phyloP scores from a whole-genome alignment of 345 rosid genomes.

The Gossypium longicalyx region DNA sequence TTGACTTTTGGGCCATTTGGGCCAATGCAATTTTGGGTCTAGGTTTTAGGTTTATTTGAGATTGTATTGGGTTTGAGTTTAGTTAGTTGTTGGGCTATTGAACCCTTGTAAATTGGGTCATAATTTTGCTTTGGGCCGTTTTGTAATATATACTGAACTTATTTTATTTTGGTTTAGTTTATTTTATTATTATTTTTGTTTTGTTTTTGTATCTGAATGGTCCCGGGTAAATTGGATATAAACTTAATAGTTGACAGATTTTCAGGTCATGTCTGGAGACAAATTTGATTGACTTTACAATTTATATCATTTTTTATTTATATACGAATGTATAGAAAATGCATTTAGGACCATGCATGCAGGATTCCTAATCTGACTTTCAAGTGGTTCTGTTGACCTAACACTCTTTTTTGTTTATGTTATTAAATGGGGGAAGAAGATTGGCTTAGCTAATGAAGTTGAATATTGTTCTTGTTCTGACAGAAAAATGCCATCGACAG shows the following conservation, averaged over 20 bases:
- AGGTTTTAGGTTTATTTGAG: no score
- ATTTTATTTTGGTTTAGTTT: no score
- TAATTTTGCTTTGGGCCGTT: no score
- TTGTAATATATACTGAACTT: no score
- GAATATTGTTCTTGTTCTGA: not conserved
- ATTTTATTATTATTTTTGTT: no score
- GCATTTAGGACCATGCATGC: conserved; percentile 17
- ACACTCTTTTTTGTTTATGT: conserved; percentile 12
- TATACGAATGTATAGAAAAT: conserved; percentile 12
- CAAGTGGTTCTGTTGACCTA: conserved; percentile 10
- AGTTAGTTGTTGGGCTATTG: no score
- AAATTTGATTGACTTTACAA: conserved; percentile 12
- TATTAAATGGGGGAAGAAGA: not conserved
- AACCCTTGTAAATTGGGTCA: no score
- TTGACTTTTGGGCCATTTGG: no score
- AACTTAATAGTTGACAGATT: conserved; percentile 4
- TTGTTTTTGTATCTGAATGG: no score
- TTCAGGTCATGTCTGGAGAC: conserved; percentile 13
- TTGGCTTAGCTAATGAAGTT: not conserved
- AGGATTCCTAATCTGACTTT: conserved; percentile 36
- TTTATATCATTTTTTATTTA: not conserved
- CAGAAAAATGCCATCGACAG: not conserved
- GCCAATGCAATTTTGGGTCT: no score
- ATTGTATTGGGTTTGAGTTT: no score
- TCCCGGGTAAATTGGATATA: no score